Evolutionary conservation across 2,329 filamentous ascomycete species (phyloP).

Genomic region (Hypoxylon sp.): DNA sequence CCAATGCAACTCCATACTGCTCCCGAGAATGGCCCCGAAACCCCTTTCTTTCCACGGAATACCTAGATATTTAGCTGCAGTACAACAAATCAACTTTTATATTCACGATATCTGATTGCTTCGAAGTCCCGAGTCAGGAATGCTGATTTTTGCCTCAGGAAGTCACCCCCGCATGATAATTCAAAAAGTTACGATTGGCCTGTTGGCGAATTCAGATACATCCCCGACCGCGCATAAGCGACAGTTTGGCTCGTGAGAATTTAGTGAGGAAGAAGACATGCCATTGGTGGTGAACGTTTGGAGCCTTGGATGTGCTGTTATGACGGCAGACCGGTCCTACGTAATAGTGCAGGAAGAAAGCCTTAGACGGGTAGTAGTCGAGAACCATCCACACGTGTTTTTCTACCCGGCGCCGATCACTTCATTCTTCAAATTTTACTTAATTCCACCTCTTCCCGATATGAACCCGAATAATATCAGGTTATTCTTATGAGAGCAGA

Average conservation of each 20-base stretch:
- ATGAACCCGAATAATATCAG: too few relatives aligned
- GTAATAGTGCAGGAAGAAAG: slow-evolving; percentile 19
- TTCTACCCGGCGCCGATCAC: too few relatives aligned
- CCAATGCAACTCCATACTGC: not conserved
- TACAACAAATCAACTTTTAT: not conserved
- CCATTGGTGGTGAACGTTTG: not conserved
- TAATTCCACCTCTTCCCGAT: too few relatives aligned
- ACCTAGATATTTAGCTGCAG: too few relatives aligned
- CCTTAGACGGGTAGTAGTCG: not conserved
- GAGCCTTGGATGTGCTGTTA: not conserved
- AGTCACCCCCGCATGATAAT: slow-evolving; percentile 6
- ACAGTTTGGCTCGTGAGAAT: not conserved
- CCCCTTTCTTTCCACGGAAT: too few relatives aligned
- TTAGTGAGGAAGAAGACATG: not conserved
- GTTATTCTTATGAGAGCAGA: too few relatives aligned
- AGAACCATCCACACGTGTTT: slow-evolving; percentile 10
- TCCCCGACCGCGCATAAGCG: not conserved
- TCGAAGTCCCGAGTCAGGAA: not conserved
- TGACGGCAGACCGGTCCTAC: slow-evolving; percentile 3
- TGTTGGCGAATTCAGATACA: not conserved
- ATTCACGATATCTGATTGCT: not conserved
- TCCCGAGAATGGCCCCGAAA: not conserved
- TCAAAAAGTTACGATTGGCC: slow-evolving; percentile 5
- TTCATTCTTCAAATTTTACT: too few relatives aligned
- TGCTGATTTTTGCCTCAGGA: slow-evolving; percentile 4